Evolutionary conservation across 2,329 filamentous ascomycete genomes (phyloP).

Genomic region (Aspergillus neotritici): DNA sequence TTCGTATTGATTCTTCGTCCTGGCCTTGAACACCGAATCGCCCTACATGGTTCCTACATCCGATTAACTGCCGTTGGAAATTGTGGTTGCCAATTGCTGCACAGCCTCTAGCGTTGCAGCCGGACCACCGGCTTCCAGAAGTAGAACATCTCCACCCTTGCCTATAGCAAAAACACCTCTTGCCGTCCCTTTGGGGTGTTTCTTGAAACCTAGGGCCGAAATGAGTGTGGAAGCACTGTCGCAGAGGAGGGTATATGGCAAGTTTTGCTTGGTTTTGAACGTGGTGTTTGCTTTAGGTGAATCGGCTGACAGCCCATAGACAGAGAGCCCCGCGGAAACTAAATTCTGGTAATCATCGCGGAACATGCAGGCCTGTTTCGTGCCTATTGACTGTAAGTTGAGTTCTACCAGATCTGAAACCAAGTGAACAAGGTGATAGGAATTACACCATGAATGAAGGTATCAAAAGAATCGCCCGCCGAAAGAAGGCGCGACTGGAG

Average conservation of each 20-base stretch:
- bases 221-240: conserved; percentile 72
- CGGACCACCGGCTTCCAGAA: conserved; percentile 69
- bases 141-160: conserved; percentile 74
- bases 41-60: too few relatives aligned
- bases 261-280: conserved; percentile 85
- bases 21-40: too few relatives aligned
- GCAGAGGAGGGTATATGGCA: conserved; percentile 84
- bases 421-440: too few relatives aligned
- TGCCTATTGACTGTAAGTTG: conserved; percentile 49
- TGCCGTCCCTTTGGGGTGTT: conserved; percentile 70
- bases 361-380: conserved; percentile 88
- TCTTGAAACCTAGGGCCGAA: conserved; percentile 81
- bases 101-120: conserved; percentile 72
- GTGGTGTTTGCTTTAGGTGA: conserved; percentile 85
- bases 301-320: conserved; percentile 87
- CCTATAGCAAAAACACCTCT: conserved; percentile 84
- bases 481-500: neutral
- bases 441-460: neutral
- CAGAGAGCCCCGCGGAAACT: conserved; percentile 70
- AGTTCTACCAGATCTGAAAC: too few relatives aligned
- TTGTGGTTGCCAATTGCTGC: conserved; percentile 59
- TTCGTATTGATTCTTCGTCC: too few relatives aligned
- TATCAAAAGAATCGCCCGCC: neutral
- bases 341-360: conserved; percentile 75
- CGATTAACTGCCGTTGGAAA: conserved; percentile 15